Conservation (phyloP, 192 early-diverging fungal species). For the Coemansia sp. region DNA sequence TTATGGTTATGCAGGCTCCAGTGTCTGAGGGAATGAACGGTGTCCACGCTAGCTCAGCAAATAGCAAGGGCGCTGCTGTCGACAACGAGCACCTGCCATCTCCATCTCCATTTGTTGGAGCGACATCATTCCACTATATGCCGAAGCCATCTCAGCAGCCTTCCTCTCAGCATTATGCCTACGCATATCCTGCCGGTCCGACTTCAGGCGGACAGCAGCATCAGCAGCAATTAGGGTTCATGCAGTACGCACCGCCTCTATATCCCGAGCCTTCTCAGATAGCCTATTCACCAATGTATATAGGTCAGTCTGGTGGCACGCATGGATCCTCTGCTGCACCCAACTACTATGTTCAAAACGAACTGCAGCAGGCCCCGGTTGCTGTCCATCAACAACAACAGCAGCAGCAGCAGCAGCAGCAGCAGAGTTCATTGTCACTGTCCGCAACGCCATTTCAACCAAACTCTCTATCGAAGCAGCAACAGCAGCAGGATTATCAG, state of each 20-base stretch:
- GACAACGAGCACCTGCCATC: not conserved
- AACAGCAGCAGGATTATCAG: not conserved
- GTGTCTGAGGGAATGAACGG: not conserved
- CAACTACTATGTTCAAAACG: slow-evolving; percentile 8
- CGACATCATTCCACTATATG: not conserved
- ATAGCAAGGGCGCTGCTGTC: not conserved
- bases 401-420: slow-evolving; percentile 2
- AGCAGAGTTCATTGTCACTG: not conserved
- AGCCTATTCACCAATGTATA: slow-evolving; percentile 27
- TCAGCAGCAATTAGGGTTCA: slow-evolving; percentile 5
- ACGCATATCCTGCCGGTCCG: slow-evolving; percentile 8
- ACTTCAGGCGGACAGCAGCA: slow-evolving; percentile 5
- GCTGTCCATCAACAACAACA: slow-evolving; percentile 3
- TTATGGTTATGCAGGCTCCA: not conserved
- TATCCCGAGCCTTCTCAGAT: slow-evolving; percentile 13
- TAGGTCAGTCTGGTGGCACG: not conserved
- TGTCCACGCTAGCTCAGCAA: not conserved
- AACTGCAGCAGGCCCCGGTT: not conserved
- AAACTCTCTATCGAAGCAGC: not conserved
- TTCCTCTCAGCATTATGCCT: not conserved
- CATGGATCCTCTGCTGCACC: not conserved
- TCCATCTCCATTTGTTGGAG: not conserved
- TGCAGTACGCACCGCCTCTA: slow-evolving; percentile 8
- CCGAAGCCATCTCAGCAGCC: slow-evolving; percentile 3
- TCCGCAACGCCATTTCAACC: not conserved